These are phyloP conservation scores for Capronia americana DNA, from an alignment of 2,329 filamentous ascomycete species.

Conservation along the genomic window DNA sequence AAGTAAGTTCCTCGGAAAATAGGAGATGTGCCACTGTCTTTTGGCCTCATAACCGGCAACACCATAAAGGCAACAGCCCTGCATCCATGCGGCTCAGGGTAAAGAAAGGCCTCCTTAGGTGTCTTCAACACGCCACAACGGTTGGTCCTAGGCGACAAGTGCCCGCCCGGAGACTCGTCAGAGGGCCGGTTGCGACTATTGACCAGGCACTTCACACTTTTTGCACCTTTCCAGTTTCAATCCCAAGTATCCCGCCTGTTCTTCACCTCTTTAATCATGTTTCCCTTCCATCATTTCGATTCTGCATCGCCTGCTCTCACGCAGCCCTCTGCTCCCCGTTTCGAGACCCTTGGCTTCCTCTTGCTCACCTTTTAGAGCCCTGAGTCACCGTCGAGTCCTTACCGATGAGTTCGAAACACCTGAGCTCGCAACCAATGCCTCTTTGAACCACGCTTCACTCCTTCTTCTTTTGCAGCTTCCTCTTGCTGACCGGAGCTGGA, in stretches of 20 bases:
- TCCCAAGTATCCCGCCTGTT: not conserved
- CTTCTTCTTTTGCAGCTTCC: not conserved
- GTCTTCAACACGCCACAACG: not conserved
- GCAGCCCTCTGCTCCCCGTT: not conserved
- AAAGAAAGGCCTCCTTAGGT: not conserved
- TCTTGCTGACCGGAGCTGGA: not conserved
- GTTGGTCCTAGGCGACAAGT: not conserved
- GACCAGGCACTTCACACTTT: not conserved
- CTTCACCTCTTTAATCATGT: not conserved
- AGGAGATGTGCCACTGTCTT: not conserved
- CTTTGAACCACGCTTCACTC: not conserved
- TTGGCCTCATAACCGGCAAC: not conserved
- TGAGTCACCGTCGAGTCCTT: not conserved
- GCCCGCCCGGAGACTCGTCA: not conserved
- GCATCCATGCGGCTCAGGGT: not conserved
- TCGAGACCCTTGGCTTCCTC: not conserved
- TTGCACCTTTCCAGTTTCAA: not conserved
- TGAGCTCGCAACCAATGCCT: not conserved
- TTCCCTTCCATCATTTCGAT: not conserved
- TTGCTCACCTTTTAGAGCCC: not conserved
- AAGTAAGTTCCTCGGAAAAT: not conserved
- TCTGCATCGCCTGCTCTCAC: not conserved
- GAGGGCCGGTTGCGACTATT: not conserved
- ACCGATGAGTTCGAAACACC: not conserved
- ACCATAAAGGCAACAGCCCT: not conserved